A percentile compares a stretch with the other conserved stretches of the same genome.
These are phyloP conservation scores for Naegleria gruberi DNA, from an alignment of 208 protist species.

Conservation along the genomic window DNA sequence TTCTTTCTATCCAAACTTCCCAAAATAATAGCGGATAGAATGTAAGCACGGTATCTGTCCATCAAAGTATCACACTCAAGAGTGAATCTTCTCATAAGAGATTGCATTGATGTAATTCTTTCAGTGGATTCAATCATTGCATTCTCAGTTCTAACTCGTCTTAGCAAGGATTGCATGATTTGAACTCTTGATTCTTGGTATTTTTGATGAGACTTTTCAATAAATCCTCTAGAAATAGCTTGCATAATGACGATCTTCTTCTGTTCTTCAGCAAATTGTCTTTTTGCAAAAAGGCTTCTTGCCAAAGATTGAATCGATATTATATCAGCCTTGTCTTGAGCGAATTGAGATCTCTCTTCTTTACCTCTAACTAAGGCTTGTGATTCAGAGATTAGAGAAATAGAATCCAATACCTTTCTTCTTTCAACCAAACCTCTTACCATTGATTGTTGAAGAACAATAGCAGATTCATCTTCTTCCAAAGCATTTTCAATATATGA, in stretches of 20 bases:
- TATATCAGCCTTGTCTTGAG: background rate
- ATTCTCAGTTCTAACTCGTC: background rate
- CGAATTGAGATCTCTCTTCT: background rate
- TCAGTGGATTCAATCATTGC: background rate
- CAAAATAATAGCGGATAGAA: background rate
- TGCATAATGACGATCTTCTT: background rate
- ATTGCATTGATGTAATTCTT: background rate
- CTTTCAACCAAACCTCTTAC: background rate
- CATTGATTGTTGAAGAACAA: background rate
- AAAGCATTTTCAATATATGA: background rate
- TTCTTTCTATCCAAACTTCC: background rate
- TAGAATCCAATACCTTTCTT: background rate
- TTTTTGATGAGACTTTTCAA: background rate
- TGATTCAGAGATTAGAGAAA: background rate
- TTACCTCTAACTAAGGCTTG: background rate
- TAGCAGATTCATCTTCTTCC: background rate
- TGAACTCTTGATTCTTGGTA: background rate
- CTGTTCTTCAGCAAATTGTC: background rate
- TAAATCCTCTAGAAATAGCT: background rate
- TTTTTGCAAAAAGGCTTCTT: background rate
- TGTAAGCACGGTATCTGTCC: background rate
- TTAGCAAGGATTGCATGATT: background rate
- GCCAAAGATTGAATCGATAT: background rate
- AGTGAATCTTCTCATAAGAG: background rate
- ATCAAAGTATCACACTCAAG: background rate